phyloP scores from a whole-genome alignment of 202 grass and related monocot species.

The Cymbopogon flexuosus region DNA sequence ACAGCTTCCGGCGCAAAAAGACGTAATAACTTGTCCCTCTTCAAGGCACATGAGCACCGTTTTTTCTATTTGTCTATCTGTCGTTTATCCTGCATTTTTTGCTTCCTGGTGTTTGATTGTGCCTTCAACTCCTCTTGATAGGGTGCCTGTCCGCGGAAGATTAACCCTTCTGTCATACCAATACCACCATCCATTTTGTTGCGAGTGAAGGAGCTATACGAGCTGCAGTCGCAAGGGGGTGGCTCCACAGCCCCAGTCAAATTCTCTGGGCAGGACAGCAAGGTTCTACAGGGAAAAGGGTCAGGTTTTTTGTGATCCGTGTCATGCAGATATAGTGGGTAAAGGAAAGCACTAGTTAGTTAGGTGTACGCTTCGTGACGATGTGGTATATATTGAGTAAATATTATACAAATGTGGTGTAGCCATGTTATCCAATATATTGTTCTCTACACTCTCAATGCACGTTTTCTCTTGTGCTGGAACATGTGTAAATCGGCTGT shows the following conservation, averaged over 20 bases:
- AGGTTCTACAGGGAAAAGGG: slow-evolving; percentile 60
- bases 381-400: background rate
- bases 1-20: slow-evolving; percentile 48
- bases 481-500: background rate
- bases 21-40: slow-evolving; percentile 38
- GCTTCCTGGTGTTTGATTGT: background rate
- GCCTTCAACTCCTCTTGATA: slow-evolving; percentile 7
- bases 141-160: slow-evolving; percentile 45
- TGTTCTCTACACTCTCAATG: slow-evolving; percentile 14
- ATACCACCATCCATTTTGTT: slow-evolving; percentile 77
- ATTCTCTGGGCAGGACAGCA: slow-evolving; percentile 28
- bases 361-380: slow-evolving; percentile 23
- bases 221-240: slow-evolving; percentile 48
- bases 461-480: background rate
- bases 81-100: slow-evolving; percentile 22
- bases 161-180: slow-evolving; percentile 64
- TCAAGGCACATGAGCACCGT: background rate
- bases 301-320: slow-evolving; percentile 77
- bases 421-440: background rate
- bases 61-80: background rate
- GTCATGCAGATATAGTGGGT: slow-evolving; percentile 23
- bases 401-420: slow-evolving; percentile 1
- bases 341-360: background rate
- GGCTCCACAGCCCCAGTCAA: slow-evolving; percentile 30
- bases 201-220: slow-evolving; percentile 73